Conservation (phyloP, 495 filamentous ascomycete species). For the Tuber magnatum region DNA sequence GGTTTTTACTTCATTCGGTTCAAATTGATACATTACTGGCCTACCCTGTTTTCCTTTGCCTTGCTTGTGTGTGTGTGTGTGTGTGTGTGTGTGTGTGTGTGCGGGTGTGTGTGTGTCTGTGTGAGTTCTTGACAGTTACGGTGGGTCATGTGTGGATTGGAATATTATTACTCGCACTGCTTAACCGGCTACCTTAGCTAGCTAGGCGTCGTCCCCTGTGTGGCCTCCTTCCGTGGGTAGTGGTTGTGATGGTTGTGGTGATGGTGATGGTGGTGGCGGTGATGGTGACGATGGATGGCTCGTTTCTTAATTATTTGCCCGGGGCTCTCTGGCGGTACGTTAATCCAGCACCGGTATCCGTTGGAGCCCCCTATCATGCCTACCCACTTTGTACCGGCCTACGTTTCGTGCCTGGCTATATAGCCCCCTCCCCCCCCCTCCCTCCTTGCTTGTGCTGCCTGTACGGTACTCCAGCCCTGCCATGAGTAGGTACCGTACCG, state of each 20-base stretch:
- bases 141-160: not conserved
- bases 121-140: not conserved
- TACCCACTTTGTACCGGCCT: too few relatives aligned
- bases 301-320: not conserved
- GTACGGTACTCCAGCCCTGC: not conserved
- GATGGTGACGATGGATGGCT: not conserved
- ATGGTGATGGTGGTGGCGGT: not conserved
- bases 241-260: not conserved
- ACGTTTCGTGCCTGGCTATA: too few relatives aligned
- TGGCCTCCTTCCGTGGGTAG: not conserved
- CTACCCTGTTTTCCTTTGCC: not conserved
- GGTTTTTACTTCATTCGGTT: not conserved
- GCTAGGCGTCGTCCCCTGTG: not conserved
- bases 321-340: not conserved
- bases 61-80: not conserved
- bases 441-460: too few relatives aligned
- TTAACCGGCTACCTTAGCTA: too few relatives aligned
- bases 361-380: too few relatives aligned
- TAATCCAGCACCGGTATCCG: not conserved
- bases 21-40: not conserved
- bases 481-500: too few relatives aligned
- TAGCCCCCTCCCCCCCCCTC: too few relatives aligned
- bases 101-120: too few relatives aligned
- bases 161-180: not conserved
- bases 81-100: too few relatives aligned